Evolutionary conservation across 2,329 filamentous ascomycete genomes (phyloP).

Genomic region (Cladobotryum mycophilum): DNA sequence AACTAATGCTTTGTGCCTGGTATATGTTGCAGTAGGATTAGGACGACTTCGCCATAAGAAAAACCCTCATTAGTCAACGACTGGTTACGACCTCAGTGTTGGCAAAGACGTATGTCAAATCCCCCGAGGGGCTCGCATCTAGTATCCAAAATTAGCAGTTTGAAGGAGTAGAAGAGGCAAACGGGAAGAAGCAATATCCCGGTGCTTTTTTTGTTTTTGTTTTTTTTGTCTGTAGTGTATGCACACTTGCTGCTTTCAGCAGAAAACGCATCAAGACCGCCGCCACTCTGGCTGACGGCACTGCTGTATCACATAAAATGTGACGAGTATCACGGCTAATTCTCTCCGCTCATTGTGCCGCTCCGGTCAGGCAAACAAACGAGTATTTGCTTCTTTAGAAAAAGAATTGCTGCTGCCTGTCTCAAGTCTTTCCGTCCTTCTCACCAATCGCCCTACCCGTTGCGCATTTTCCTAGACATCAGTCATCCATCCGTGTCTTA

Average conservation of each 20-base stretch:
- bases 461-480: neutral
- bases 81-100: too few relatives aligned
- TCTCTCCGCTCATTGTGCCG: too few relatives aligned
- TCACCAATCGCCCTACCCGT: neutral
- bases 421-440: neutral
- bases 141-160: neutral
- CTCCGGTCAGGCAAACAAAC: neutral
- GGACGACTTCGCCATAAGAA: too few relatives aligned
- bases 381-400: neutral
- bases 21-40: too few relatives aligned
- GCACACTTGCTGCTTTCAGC: neutral
- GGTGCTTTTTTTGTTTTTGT: too few relatives aligned
- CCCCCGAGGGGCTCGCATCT: neutral
- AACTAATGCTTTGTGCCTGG: too few relatives aligned
- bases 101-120: neutral
- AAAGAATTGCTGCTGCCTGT: neutral
- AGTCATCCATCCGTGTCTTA: slow-evolving; percentile 1
- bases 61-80: too few relatives aligned
- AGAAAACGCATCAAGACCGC: neutral
- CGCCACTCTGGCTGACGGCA: neutral
- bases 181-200: neutral
- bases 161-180: neutral
- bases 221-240: neutral
- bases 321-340: neutral
- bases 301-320: neutral